Conservation (phyloP, 371 early-diverging fungal genomes). For the Batkoa obscura region DNA sequence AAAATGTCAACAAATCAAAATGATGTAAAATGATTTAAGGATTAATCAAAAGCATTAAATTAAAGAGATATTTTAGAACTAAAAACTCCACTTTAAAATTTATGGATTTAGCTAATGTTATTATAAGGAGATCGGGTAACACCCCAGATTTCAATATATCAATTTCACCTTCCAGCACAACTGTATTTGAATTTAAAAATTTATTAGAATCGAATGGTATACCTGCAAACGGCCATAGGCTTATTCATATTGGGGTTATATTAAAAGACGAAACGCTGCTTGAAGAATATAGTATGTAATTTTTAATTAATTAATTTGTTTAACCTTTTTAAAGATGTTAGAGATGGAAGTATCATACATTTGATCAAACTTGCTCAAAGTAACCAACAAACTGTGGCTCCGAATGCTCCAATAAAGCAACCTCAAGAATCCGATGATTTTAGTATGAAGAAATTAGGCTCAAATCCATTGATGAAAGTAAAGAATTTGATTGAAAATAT, state of each 20-base stretch:
- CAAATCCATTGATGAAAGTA: background rate
- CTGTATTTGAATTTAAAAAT: background rate
- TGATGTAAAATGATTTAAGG: no score
- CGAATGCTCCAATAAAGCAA: slow-evolving; percentile 19
- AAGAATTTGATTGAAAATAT: background rate
- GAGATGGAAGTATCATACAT: slow-evolving; percentile 36
- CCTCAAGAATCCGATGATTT: slow-evolving; percentile 11
- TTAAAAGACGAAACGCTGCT: background rate
- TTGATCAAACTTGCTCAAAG: slow-evolving; percentile 24
- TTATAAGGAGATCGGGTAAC: no score
- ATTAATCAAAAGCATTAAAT: no score
- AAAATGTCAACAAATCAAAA: no score
- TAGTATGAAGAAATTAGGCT: background rate
- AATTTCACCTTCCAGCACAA: background rate
- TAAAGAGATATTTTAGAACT: no score
- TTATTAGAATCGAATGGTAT: background rate
- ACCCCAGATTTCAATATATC: no score
- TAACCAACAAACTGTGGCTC: background rate
- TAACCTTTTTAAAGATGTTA: slow-evolving; percentile 17
- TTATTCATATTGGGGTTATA: background rate
- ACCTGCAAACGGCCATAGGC: background rate
- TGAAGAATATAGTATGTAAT: background rate
- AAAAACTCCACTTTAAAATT: no score
- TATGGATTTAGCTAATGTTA: no score
- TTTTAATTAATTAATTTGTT: slow-evolving; percentile 1